These are phyloP conservation scores for Talaromyces sp. DNA, from an alignment of 2,329 filamentous ascomycete genomes.

Conservation along the genomic window DNA sequence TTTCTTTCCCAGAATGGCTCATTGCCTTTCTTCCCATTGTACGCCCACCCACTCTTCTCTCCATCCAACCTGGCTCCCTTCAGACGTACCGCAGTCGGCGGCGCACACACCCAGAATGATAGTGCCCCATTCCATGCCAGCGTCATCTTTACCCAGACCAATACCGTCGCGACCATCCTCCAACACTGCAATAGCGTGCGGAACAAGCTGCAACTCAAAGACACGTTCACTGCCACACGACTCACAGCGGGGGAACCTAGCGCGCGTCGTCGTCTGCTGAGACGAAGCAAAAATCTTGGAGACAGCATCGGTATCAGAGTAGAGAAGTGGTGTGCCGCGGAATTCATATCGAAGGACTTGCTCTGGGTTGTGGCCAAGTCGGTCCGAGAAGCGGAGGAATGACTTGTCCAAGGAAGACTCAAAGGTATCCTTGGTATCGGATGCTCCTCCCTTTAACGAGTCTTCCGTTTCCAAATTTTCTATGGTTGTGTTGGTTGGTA, in stretches of 20 bases:
- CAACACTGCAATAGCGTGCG: slow-evolving; percentile 81
- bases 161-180: slow-evolving; percentile 62
- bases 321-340: slow-evolving; percentile 66
- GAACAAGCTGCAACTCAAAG: slow-evolving; percentile 90
- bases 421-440: slow-evolving; percentile 61
- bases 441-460: slow-evolving; percentile 16
- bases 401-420: slow-evolving; percentile 69
- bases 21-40: slow-evolving; percentile 77
- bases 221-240: slow-evolving; percentile 69
- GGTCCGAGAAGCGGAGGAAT: slow-evolving; percentile 75
- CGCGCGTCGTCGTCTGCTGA: slow-evolving; percentile 6
- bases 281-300: slow-evolving; percentile 53
- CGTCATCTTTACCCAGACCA: slow-evolving; percentile 56
- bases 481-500: slow-evolving; percentile 42
- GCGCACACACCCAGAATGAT: slow-evolving; percentile 81
- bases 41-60: slow-evolving; percentile 96
- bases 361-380: slow-evolving; percentile 72
- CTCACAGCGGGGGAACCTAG: slow-evolving; percentile 61
- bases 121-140: slow-evolving; percentile 97
- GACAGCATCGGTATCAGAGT: slow-evolving; percentile 69
- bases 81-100: slow-evolving; percentile 65
- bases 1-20: not conserved
- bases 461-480: slow-evolving; percentile 34
- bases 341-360: slow-evolving; percentile 80
- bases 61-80: slow-evolving; percentile 64